Conservation (phyloP, 805 yeast genomes). For the Yarrowia sp. region DNA sequence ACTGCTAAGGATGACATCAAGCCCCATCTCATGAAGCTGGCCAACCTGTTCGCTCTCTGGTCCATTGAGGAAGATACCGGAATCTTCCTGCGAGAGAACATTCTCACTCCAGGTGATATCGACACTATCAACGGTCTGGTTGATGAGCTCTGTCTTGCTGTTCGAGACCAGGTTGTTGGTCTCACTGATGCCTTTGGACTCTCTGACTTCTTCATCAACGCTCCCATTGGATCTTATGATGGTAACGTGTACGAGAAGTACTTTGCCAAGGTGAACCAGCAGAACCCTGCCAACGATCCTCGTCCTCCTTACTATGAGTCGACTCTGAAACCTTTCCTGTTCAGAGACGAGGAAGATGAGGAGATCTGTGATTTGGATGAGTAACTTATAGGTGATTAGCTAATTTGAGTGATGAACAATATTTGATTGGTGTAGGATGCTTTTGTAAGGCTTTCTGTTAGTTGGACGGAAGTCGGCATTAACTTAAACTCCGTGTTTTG, state of each 20-base stretch:
- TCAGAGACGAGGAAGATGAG: conserved; percentile 46
- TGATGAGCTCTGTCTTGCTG: conserved; percentile 56
- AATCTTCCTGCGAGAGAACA: conserved; percentile 68
- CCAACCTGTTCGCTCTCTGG: conserved; percentile 67
- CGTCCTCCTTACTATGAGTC: conserved; percentile 65
- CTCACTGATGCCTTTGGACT: conserved; percentile 81
- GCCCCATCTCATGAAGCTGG: conserved; percentile 60
- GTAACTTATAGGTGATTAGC: too few species aligned
- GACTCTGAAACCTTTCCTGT: conserved; percentile 50
- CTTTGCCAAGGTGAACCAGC: conserved; percentile 65
- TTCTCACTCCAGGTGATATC: conserved; percentile 59
- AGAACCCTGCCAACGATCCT: conserved; percentile 52
- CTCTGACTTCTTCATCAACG: conserved; percentile 77
- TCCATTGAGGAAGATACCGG: conserved; percentile 77
- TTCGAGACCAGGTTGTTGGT: conserved; percentile 72
- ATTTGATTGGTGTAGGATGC: too few species aligned
- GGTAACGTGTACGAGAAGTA: conserved; percentile 87
- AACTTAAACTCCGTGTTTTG: too few species aligned
- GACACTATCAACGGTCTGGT: conserved; percentile 55
- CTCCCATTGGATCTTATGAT: conserved; percentile 78
- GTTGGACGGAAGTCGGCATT: too few species aligned
- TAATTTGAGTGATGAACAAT: not conserved
- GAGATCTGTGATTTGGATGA: conserved; percentile 23
- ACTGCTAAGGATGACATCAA: conserved; percentile 54
- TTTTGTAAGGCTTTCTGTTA: not conserved